Evolutionary conservation across 2,329 filamentous ascomycete genomes (phyloP).

Genomic region (Bipolaris victoriae): DNA sequence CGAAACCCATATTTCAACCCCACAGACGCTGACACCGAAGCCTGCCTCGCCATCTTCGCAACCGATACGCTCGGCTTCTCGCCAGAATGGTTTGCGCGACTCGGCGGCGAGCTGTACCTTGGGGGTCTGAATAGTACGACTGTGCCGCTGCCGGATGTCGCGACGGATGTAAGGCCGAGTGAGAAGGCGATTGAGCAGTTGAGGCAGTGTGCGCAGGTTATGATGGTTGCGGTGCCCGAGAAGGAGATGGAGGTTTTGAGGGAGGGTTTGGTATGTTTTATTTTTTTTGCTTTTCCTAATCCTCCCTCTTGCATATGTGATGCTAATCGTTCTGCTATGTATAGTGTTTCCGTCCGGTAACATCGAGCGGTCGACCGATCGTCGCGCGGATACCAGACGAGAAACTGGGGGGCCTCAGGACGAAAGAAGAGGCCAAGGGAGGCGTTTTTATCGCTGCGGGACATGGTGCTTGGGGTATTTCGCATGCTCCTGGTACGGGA

Average conservation of each 20-base stretch:
- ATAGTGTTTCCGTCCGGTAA: slow-evolving; percentile 73
- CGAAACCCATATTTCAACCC: slow-evolving; percentile 62
- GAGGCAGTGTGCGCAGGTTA: slow-evolving; percentile 55
- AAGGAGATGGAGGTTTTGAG: slow-evolving; percentile 67
- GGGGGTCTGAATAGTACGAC: slow-evolving; percentile 70
- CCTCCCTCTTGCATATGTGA: no score
- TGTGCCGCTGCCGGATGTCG: slow-evolving; percentile 65
- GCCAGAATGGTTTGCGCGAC: slow-evolving; percentile 73
- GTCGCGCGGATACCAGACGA: slow-evolving; percentile 63
- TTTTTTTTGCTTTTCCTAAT: no score
- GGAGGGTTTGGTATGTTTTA: slow-evolving; percentile 58
- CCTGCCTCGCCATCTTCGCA: slow-evolving; percentile 73
- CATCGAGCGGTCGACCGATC: slow-evolving; percentile 68
- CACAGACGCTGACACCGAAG: slow-evolving; percentile 50
- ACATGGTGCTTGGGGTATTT: slow-evolving; percentile 76
- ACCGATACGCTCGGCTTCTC: slow-evolving; percentile 64
- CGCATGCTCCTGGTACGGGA: slow-evolving; percentile 67
- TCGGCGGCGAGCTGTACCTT: slow-evolving; percentile 73
- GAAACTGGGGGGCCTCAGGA: slow-evolving; percentile 60
- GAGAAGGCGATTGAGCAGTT: slow-evolving; percentile 58
- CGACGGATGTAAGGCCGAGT: slow-evolving; percentile 59
- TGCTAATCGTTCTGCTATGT: background rate
- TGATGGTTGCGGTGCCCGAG: slow-evolving; percentile 55
- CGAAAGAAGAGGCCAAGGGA: slow-evolving; percentile 53
- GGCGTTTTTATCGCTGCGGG: slow-evolving; percentile 75